These are phyloP conservation scores for Oryza longistaminata DNA, from an alignment of 176 grass and related monocot species.

Conservation along the genomic window DNA sequence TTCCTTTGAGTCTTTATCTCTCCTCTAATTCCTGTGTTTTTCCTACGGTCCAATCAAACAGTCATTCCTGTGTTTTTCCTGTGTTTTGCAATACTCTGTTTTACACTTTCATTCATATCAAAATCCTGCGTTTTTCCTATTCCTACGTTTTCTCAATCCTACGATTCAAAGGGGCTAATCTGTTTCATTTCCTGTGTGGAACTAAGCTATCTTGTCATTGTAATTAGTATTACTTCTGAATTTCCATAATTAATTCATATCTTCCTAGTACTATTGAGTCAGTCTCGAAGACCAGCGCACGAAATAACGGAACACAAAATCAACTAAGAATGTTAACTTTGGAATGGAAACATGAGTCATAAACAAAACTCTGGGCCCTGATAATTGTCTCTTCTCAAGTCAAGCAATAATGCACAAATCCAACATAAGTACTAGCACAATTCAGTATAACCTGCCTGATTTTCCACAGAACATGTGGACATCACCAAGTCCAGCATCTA, in stretches of 20 bases:
- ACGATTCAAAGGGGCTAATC: too few species aligned
- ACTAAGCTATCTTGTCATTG: not conserved
- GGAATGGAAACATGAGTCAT: not conserved
- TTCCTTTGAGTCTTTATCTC: too few species aligned
- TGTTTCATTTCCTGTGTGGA: slow-evolving; percentile 11
- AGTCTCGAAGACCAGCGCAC: not conserved
- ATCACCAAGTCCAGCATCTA: not conserved
- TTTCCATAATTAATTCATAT: not conserved
- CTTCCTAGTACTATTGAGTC: not conserved
- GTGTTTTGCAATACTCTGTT: too few species aligned
- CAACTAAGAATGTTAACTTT: not conserved
- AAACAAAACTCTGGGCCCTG: not conserved
- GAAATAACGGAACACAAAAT: not conserved
- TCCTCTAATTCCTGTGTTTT: too few species aligned
- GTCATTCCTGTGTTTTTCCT: too few species aligned
- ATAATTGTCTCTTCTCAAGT: not conserved
- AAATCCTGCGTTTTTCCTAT: too few species aligned
- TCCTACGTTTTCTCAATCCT: too few species aligned
- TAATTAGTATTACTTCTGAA: not conserved
- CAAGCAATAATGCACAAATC: slow-evolving; percentile 14
- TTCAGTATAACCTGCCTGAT: not conserved
- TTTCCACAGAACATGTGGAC: not conserved
- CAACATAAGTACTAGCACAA: not conserved
- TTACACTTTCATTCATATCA: too few species aligned
- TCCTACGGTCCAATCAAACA: too few species aligned